Evolutionary conservation across 2,329 filamentous ascomycete genomes (phyloP).

Genomic region (Microsporum canis): DNA sequence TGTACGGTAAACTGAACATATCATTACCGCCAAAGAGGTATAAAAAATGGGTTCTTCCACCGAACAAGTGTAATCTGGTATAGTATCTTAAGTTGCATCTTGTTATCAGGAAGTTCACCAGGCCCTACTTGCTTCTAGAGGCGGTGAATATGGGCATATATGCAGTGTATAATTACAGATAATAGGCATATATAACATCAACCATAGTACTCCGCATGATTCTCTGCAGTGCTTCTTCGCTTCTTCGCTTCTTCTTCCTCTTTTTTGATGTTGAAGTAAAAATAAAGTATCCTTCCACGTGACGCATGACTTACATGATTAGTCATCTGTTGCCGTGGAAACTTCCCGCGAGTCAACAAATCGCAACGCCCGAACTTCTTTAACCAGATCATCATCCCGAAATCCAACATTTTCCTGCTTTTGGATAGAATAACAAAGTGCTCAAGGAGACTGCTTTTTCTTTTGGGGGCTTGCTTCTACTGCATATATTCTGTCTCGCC

Average conservation of each 20-base stretch:
- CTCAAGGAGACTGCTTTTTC: background rate
- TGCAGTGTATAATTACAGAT: no score
- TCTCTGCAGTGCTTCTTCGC: background rate
- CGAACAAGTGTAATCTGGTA: no score
- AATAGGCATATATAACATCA: no score
- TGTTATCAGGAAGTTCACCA: no score
- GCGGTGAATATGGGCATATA: no score
- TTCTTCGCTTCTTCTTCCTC: background rate
- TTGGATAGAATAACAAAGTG: background rate
- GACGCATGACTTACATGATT: conserved; percentile 10
- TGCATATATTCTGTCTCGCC: background rate
- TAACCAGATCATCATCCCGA: conserved; percentile 4
- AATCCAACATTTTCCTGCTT: background rate
- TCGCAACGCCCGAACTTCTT: conserved; percentile 1
- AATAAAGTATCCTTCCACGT: background rate
- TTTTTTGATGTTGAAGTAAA: background rate
- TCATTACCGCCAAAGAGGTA: no score
- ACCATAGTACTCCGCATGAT: no score
- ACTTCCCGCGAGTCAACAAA: conserved; percentile 24
- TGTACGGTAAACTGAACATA: no score
- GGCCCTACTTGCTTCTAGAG: no score
- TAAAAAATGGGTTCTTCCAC: no score
- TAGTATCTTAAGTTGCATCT: no score
- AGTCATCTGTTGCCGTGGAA: conserved; percentile 29
- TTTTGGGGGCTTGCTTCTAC: background rate